These are phyloP conservation scores for Metroxylon sagu DNA, from an alignment of 176 grass and related monocot genomes.

Conservation along the genomic window DNA sequence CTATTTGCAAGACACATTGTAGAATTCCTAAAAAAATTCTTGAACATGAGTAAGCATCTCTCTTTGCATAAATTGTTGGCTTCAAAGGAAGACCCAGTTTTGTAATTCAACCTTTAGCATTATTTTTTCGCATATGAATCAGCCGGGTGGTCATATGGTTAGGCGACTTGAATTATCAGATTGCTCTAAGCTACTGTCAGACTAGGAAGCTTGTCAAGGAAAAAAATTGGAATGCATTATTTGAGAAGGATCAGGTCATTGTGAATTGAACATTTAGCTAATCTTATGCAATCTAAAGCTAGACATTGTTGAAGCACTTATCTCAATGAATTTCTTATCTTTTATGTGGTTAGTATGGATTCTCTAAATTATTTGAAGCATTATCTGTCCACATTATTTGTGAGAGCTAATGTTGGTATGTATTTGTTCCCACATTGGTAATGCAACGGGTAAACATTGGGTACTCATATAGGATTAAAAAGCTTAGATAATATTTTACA, in stretches of 20 bases:
- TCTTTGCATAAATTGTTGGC: neutral
- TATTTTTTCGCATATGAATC: constrained; percentile 6
- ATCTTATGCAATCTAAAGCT: no score
- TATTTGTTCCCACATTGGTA: no score
- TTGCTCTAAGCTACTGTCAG: constrained; percentile 66
- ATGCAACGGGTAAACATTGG: no score
- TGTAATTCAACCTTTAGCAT: neutral
- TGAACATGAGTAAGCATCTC: constrained; percentile 80
- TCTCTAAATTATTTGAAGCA: no score
- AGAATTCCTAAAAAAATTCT: constrained; percentile 71
- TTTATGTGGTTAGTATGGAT: no score
- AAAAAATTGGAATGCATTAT: constrained; percentile 78
- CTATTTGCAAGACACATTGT: constrained; percentile 64
- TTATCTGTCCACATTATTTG: no score
- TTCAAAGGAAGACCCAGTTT: neutral
- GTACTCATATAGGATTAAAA: no score
- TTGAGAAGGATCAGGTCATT: constrained; percentile 83
- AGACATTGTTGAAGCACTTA: no score
- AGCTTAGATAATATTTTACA: no score
- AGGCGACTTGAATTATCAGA: constrained; percentile 87
- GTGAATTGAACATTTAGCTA: no score
- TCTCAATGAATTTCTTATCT: no score
- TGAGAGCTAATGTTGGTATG: no score
- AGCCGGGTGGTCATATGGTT: constrained; percentile 66
- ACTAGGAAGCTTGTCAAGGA: constrained; percentile 63